phyloP scores from a whole-genome alignment of 106 monocot genomes.

The Vanilla planifolia region DNA sequence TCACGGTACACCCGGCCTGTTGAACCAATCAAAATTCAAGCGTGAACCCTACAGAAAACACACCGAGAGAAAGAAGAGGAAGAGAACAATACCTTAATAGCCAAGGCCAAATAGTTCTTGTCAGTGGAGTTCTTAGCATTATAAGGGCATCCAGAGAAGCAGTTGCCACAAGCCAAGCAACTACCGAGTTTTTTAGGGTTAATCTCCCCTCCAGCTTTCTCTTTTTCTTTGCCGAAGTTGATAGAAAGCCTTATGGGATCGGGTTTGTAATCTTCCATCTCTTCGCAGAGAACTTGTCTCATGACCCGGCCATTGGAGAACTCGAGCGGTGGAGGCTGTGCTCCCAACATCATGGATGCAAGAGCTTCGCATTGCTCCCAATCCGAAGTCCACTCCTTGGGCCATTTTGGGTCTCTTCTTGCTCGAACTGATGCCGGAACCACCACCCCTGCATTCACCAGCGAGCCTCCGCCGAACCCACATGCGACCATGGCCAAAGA shows the following conservation, averaged over 20 bases:
- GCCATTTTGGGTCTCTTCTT: constrained; percentile 28
- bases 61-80: neutral
- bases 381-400: constrained; percentile 23
- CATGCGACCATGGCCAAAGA: constrained; percentile 23
- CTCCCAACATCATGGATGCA: constrained; percentile 23
- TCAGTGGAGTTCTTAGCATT: constrained; percentile 40
- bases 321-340: constrained; percentile 15
- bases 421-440: constrained; percentile 14
- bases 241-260: constrained; percentile 26
- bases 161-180: constrained; percentile 36
- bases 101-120: constrained; percentile 28
- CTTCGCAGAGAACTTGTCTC: constrained; percentile 18
- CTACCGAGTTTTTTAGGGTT: neutral
- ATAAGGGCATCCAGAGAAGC: constrained; percentile 33
- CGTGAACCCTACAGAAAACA: neutral
- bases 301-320: constrained; percentile 20
- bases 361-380: constrained; percentile 17
- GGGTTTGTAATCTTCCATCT: constrained; percentile 22
- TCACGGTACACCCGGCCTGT: constrained; percentile 28
- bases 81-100: constrained; percentile 14
- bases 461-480: constrained; percentile 35
- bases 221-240: constrained; percentile 12
- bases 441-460: constrained; percentile 26
- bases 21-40: neutral
- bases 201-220: neutral